Evolutionary conservation across 2,329 filamentous ascomycete genomes (phyloP), one percentile per base, ranked within the genome.

Genomic region (Macrophomina tecta): DNA sequence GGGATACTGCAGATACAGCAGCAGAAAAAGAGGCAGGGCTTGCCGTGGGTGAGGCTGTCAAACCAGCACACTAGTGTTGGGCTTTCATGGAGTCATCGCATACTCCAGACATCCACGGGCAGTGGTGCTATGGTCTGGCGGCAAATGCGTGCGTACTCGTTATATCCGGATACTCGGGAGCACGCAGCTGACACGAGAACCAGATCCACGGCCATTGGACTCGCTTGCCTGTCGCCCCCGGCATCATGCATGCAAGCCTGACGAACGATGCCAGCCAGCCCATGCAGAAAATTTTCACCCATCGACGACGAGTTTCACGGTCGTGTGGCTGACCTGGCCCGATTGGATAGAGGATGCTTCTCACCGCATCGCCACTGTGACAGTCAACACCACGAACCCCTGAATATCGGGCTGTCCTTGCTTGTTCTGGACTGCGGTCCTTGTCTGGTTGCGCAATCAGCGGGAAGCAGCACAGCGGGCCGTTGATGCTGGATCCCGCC

Each of bases 191-290:
- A 49, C 58, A 23, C 32, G 58, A 40, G 34, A 40, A 12, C 42
- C 42, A 62, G 45, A 30, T 38, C 8, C 34, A 28, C 58, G 30
- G 45, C 32, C 32, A 62, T 49, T 62, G 58, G 58, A 48, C 18
- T 62, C 58, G 58, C 58, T 62, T 62, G 45, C 12, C 58, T 23
- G 18, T 7, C 16, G 32, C 18, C 45, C 58, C 58, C n/a, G 42
- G 42, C 32, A 62, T 62, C 58, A 62, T 62, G 58, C 58, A 62
- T 55, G 32, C 56, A 46, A 48, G 32, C 23, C 58, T 62, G 58
- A 62, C 58, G 58, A 62, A 28, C 58, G 30, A 62, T n/a, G 42
- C 58, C 58, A 62, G 58, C 11, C 34, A 34, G 14, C 42, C 58
- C 18, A 49, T 49, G 58, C 45, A 36, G 58, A 62, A 62, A 62